These are phyloP conservation scores for Dryas integrifolia DNA, from an alignment of 331 rosid species.

Conservation along the genomic window DNA sequence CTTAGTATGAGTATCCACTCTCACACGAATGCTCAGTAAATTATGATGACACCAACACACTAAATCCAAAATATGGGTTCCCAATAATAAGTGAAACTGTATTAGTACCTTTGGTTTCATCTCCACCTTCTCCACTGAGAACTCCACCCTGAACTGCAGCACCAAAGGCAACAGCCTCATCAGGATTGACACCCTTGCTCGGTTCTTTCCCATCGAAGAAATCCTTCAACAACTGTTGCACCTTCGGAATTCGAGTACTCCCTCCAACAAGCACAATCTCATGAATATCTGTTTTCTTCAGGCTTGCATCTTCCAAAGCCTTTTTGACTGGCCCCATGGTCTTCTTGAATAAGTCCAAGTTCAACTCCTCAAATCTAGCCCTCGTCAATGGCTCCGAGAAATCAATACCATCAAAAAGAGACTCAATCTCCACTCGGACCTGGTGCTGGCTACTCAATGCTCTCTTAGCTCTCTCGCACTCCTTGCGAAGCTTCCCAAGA, in stretches of 20 bases:
- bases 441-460: conserved; percentile 60
- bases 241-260: conserved; percentile 57
- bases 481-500: conserved; percentile 52
- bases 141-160: conserved; percentile 58
- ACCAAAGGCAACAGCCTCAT: conserved; percentile 58
- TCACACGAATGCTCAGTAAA: background rate
- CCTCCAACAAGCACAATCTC: conserved; percentile 60
- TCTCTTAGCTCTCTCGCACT: conserved; percentile 59
- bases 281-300: conserved; percentile 43
- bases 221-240: conserved; percentile 48
- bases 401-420: conserved; percentile 48
- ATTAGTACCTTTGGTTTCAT: conserved; percentile 35
- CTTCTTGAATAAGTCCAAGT: conserved; percentile 57
- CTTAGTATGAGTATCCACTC: background rate
- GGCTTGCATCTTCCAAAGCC: conserved; percentile 44
- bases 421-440: conserved; percentile 51
- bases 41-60: background rate
- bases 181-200: conserved; percentile 54
- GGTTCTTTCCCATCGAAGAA: conserved; percentile 59
- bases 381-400: conserved; percentile 53
- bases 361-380: conserved; percentile 56
- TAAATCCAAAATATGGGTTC: background rate
- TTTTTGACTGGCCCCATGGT: conserved; percentile 52
- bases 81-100: background rate
- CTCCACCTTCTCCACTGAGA: conserved; percentile 49